Percentiles rank a stretch among this genome's conserved stretches.
These are phyloP conservation scores for Schizophyllum commune DNA, from an alignment of 1,284 basidiomycete species.

Conservation along the genomic window DNA sequence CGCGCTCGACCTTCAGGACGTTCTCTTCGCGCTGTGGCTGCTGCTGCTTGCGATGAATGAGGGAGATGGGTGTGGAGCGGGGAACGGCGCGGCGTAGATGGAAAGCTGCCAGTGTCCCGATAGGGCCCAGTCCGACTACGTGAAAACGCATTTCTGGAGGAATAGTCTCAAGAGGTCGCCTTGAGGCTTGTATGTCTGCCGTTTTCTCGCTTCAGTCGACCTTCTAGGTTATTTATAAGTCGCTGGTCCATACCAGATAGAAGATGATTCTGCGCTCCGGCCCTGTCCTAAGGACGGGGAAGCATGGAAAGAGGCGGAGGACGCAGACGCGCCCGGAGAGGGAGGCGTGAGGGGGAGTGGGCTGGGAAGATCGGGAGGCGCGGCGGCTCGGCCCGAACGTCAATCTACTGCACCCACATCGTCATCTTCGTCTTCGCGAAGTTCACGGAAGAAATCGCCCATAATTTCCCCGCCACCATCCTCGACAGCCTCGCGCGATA, in stretches of 20 bases:
- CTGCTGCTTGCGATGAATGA: conserved; percentile 55
- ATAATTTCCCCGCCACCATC: too few relatives aligned
- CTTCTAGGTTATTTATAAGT: neutral
- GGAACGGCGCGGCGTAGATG: conserved; percentile 61
- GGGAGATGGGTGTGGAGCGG: conserved; percentile 47
- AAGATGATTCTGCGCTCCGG: neutral
- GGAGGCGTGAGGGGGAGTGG: too few relatives aligned
- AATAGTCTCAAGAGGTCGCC: conserved; percentile 4
- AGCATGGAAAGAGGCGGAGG: neutral
- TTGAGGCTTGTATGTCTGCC: neutral
- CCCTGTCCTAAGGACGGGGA: neutral
- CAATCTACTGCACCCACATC: too few relatives aligned
- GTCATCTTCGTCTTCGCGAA: too few relatives aligned
- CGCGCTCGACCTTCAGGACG: neutral
- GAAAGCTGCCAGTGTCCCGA: conserved; percentile 76
- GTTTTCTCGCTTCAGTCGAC: neutral
- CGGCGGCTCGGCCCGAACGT: too few relatives aligned
- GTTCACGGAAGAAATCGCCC: too few relatives aligned
- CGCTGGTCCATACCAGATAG: neutral
- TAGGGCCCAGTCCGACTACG: conserved; percentile 69
- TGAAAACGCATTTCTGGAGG: conserved; percentile 56
- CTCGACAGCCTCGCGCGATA: too few relatives aligned
- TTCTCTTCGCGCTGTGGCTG: neutral
- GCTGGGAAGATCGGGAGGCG: too few relatives aligned
- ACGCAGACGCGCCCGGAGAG: neutral